phyloP scores from a whole-genome alignment of 176 grass and related monocot species.

The Panicum miliaceum region DNA sequence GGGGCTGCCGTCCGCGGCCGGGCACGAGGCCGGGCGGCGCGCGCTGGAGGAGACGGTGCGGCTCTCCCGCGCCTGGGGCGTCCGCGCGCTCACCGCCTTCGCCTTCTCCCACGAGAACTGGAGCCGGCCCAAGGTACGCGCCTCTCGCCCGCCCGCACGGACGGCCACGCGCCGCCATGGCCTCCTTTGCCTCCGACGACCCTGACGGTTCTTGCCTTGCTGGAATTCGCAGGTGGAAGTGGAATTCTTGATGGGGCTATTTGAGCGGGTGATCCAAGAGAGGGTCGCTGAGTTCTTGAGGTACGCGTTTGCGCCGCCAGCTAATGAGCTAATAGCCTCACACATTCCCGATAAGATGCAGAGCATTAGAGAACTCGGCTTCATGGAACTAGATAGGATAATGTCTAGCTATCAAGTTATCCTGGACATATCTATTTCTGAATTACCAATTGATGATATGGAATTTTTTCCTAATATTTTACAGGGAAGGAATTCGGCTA shows the following conservation, averaged over 20 bases:
- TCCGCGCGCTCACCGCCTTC: conserved; percentile 68
- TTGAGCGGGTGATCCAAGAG: conserved; percentile 56
- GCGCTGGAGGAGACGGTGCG: conserved; percentile 57
- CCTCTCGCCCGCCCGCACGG: not conserved
- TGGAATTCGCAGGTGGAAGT: conserved; percentile 59
- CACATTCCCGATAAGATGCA: conserved; percentile 38
- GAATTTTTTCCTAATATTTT: not conserved
- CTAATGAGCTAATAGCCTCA: conserved; percentile 24
- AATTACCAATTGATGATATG: not conserved
- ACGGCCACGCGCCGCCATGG: not conserved
- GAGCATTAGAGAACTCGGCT: conserved; percentile 5
- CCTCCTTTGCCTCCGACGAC: not conserved
- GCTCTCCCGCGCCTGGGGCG: conserved; percentile 59
- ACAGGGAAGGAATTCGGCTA: conserved; percentile 59
- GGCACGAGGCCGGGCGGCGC: conserved; percentile 70
- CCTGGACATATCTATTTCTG: not conserved
- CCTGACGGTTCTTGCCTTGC: conserved; percentile 9
- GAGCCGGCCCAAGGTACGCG: conserved; percentile 62
- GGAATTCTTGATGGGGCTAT: conserved; percentile 65
- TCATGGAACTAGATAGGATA: not conserved
- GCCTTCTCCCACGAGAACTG: conserved; percentile 90
- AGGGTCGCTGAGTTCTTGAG: conserved; percentile 52
- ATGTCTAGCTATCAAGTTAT: not conserved
- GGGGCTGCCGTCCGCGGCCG: conserved; percentile 54
- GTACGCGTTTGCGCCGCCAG: conserved; percentile 14